Evolutionary conservation across 257 asterid genomes (phyloP).

Genomic region (Galeopsis tetrahit): DNA sequence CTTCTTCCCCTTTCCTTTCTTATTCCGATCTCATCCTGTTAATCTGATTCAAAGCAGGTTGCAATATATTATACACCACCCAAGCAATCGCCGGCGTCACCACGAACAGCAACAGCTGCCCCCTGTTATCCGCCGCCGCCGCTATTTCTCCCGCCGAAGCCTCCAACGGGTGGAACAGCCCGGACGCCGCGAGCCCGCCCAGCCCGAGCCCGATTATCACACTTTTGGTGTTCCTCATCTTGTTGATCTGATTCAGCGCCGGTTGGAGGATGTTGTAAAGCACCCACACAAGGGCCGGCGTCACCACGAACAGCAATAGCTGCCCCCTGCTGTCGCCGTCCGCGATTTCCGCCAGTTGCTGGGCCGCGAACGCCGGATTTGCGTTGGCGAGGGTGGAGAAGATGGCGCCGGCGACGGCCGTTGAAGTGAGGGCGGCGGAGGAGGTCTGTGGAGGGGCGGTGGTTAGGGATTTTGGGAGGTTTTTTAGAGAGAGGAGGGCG

Average conservation of each 20-base stretch:
- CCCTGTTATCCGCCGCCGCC: conserved; percentile 72
- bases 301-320: conserved; percentile 69
- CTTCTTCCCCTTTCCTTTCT: conserved; percentile 17
- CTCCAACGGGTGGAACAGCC: conserved; percentile 53
- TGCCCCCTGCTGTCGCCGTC: conserved; percentile 89
- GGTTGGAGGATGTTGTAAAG: conserved; percentile 90
- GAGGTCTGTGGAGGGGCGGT: conserved; percentile 9
- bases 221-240: conserved; percentile 71
- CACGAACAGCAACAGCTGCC: conserved; percentile 76
- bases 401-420: conserved; percentile 69
- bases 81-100: conserved; percentile 84
- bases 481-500: conserved; percentile 55
- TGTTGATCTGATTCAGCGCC: conserved; percentile 80
- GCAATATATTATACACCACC: conserved; percentile 84
- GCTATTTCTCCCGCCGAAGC: conserved; percentile 65
- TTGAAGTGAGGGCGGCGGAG: neutral
- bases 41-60: conserved; percentile 94
- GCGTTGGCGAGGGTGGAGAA: conserved; percentile 74
- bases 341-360: conserved; percentile 85
- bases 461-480: conserved; percentile 54
- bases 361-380: conserved; percentile 84
- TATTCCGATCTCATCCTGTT: conserved; percentile 77
- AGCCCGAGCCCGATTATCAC: conserved; percentile 73
- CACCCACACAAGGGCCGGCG: conserved; percentile 92
- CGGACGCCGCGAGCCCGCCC: conserved; percentile 62